phyloP scores from a whole-genome alignment of 371 early-diverging fungal genomes.

The Lichtheimia ornata region DNA sequence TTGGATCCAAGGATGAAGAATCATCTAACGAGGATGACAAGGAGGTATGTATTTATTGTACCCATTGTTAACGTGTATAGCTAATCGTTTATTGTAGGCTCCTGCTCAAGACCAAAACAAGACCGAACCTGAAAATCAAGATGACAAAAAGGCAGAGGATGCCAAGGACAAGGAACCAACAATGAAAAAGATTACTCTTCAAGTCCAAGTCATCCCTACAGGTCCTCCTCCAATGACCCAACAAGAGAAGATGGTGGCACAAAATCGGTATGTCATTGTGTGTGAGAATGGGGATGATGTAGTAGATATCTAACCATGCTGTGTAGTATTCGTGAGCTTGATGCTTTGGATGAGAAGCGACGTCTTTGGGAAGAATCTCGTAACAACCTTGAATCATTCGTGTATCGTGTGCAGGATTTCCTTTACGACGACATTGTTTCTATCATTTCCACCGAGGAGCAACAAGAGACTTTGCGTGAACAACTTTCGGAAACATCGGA shows the following conservation, averaged over 20 bases:
- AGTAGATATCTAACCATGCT: neutral
- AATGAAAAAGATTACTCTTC: conserved; percentile 44
- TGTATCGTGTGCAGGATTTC: conserved; percentile 85
- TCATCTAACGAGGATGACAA: conserved; percentile 18
- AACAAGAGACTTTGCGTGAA: conserved; percentile 68
- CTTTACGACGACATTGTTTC: conserved; percentile 72
- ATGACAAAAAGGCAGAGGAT: conserved; percentile 10
- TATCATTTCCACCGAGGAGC: conserved; percentile 67
- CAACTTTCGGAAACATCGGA: conserved; percentile 68
- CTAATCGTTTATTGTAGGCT: no score
- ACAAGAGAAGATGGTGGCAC: conserved; percentile 37
- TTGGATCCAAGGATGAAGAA: conserved; percentile 58
- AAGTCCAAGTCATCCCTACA: conserved; percentile 41
- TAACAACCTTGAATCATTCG: conserved; percentile 88
- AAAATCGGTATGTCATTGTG: conserved; percentile 27
- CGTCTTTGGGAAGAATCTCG: conserved; percentile 80
- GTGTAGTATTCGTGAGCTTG: conserved; percentile 34
- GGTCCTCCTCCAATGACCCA: conserved; percentile 45
- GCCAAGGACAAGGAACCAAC: conserved; percentile 31
- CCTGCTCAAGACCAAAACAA: conserved; percentile 5
- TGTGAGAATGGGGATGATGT: neutral
- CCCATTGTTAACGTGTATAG: neutral
- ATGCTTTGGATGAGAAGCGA: conserved; percentile 49
- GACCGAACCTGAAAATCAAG: conserved; percentile 9
- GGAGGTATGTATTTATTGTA: conserved; percentile 8